These are phyloP conservation scores for Penstemon barbatus DNA, from an alignment of 257 asterid species.

Conservation along the genomic window DNA sequence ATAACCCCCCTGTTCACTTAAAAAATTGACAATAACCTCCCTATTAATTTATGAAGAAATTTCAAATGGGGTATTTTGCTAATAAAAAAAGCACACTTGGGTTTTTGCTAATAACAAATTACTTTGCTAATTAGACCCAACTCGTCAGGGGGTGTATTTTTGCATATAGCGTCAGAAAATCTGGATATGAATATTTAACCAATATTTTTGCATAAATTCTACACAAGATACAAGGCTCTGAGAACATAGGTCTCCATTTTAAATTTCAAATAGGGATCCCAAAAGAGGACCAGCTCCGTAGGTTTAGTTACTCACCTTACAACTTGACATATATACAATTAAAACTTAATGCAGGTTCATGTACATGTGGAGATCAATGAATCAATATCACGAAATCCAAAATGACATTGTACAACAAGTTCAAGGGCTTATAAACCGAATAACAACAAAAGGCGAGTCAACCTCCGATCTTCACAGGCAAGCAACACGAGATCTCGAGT, in stretches of 20 bases:
- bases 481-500: conserved; percentile 92
- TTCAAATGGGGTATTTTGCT: too few species aligned
- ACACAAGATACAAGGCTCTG: too few species aligned
- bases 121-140: too few species aligned
- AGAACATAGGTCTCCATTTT: not conserved
- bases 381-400: conserved; percentile 80
- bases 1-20: too few species aligned
- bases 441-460: conserved; percentile 55
- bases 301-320: not conserved
- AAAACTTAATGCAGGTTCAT: conserved; percentile 62
- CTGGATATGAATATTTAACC: too few species aligned
- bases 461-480: conserved; percentile 90
- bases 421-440: conserved; percentile 65
- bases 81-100: too few species aligned
- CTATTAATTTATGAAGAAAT: too few species aligned
- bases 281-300: not conserved
- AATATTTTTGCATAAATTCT: too few species aligned
- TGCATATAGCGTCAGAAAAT: too few species aligned
- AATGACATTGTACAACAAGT: conserved; percentile 93
- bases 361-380: conserved; percentile 99
- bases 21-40: too few species aligned
- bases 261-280: not conserved
- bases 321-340: conserved; percentile 14
- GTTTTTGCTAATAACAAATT: too few species aligned
- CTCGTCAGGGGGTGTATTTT: too few species aligned